Evolutionary conservation across 192 early-diverging fungal species (phyloP), one percentile per base, ranked within the genome.

Genomic region (Thamnidium elegans): DNA sequence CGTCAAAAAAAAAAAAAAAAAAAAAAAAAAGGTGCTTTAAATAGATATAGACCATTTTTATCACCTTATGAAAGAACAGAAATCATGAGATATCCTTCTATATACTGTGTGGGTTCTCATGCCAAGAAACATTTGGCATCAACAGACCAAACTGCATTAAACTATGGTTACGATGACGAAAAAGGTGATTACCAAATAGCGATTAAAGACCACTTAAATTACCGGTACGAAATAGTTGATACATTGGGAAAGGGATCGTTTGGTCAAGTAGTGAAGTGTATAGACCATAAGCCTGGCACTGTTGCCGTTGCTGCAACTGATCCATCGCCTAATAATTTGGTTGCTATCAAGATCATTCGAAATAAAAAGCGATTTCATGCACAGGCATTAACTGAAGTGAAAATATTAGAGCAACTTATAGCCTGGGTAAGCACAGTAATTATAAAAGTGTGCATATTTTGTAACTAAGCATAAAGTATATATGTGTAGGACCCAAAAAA

Each of bases 331-430:
- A 80, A 87, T 61, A 81, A 84, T 36, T 79, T 87, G 50, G 90
- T 92, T 36, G 96, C 95, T 11, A 79, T 97, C 48, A 97, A 97
- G 79, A 91, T 97, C 52, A 99, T 97, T 60, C 80, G 94, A 44
- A 99, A 97, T 78, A 94, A 94, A 83, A 93, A 92, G 76, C 84
- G 95, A 36, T 97, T 99, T 79, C 94, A 97, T 78, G 86, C 90
- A 65, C 96, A 97, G 67, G 96, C 94, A 15, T 75, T 89, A 47
- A 89, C 95, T n/a, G 96, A 98, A 72, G 89, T 96, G 47, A 94
- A 94, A 73, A 93, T 98, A 59, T 79, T 98, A 51, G 91, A 94
- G 48, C 81, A 82, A 54, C 67, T 98, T 46, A 84, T 84, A 72
- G 77, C 81, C 52, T 93, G 91, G 86, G 89, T 90, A 82, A n/a